Percentiles rank a stretch among this genome's conserved stretches.
Conservation (phyloP, 768 basidiomycete genomes). For the Auricularia sp. region DNA sequence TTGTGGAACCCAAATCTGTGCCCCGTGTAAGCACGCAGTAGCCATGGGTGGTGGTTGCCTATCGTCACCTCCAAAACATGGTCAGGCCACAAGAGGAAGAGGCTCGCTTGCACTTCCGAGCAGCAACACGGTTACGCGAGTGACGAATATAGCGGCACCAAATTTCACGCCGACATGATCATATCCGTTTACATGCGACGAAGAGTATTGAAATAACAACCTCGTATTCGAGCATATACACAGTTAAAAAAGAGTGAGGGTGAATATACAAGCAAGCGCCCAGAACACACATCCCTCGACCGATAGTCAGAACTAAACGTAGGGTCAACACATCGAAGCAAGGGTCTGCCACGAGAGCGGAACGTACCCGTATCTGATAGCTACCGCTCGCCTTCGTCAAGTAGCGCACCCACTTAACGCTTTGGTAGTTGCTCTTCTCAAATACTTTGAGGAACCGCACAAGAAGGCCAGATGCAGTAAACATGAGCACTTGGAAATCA, state of each 20-base stretch:
- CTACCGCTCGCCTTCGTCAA: slow-evolving; percentile 87
- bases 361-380: slow-evolving; percentile 86
- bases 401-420: slow-evolving; percentile 93
- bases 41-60: slow-evolving; percentile 9
- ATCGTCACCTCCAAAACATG: slow-evolving; percentile 5
- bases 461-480: slow-evolving; percentile 90
- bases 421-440: slow-evolving; percentile 89
- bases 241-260: background rate
- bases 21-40: slow-evolving; percentile 1
- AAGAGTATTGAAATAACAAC: too few species aligned
- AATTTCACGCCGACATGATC: background rate
- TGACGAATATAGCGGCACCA: background rate
- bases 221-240: background rate
- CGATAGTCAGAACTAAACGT: background rate
- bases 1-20: slow-evolving; percentile 83
- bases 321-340: background rate
- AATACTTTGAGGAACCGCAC: slow-evolving; percentile 98
- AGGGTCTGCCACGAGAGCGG: slow-evolving; percentile 3
- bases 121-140: background rate
- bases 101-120: background rate
- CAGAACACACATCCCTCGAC: background rate
- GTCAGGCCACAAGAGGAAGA: background rate
- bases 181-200: too few species aligned
- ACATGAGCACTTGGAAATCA: slow-evolving; percentile 99
- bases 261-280: background rate